Base-by-base conservation (phyloP, 805 yeast species). In the Nakazawaea anatomiae region DNA sequence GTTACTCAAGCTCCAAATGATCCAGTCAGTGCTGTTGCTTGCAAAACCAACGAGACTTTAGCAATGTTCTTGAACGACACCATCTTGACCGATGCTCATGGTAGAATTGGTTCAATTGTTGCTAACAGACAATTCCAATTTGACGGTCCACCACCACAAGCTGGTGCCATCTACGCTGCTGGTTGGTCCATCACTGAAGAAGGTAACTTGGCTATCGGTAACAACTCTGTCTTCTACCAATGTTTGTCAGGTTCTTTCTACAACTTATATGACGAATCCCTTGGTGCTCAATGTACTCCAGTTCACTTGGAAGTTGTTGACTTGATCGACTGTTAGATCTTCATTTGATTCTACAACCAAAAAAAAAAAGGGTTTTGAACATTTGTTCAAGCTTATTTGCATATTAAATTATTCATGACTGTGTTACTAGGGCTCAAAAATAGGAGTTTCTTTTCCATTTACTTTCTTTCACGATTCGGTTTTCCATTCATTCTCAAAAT, bases 141-240 rank as follows among this genome's bases (percentile, higher is more conserved):
- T 58, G 84, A 79, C 62, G 83, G 83, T 61, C 83, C 83, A 46
- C 82, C 82, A 66, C 83, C 83, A 53, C 84, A 79, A 69, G 83
- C 79, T 52, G 79, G 79, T 67, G 72, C 79, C 46, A 72, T 73
- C 52, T 71, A 74, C 56, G 80, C 80, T 58, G 77, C 74, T 46
- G 79, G 79, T 52, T 74, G 79, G 79, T 69, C 78, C 42, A 67
- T 75, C 54, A 65, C 74, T 47, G 61, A 64, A 43, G 75, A 70
- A 38, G 76, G 71, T 43, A 64, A 67, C 63, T 75, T 77, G 58
- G 80, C 80, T 43, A 65, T 78, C 57, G 83, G 82, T 64, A 64
- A 69, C 65, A 60, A 60, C 48, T 69, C 74, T 46, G 66, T 67
- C 38, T 78, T 77, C 74, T 77, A 73, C 75, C 77, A 76, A 64